Evolutionary conservation across 768 basidiomycete genomes (phyloP), one percentile per base, ranked within the genome.

Genomic region (Tephrocybe sp.): DNA sequence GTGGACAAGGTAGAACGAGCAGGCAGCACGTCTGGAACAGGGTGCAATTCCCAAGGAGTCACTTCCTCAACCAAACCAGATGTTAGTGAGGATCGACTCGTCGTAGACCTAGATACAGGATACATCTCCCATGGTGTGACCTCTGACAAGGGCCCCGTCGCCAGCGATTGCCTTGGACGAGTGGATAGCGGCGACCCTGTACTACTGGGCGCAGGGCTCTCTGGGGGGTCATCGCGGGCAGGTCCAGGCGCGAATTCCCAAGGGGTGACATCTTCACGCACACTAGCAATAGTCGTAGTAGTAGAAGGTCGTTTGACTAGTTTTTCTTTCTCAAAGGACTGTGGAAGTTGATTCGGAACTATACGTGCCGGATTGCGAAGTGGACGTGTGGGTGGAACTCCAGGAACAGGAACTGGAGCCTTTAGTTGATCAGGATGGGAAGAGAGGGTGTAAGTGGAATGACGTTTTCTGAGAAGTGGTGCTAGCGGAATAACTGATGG

Each of bases 171-270:
- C 33, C 57, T 49, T 6, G 58, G 34, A 30, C 53, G 55, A 16
- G 52, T 46, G 10, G 51, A 57, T 11, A 55, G 16, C 7, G 55
- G 48, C 39, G 57, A 53, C 48, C 56, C 45, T 34, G 38, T 48
- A 36, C 40, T 20, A 51, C 56, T 48, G 30, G 31, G 12, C 4
- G 36, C 40, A 40, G 47, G 20, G 26, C 46, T 50, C 11, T n/a
- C 39, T 16, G 31, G 43, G 30, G 16, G 33, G n/a, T 56, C 45
- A 39, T 51, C 50, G 19, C 43, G 10, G 16, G 52, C 40, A 13
- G 61, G 60, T 35, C 52, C 59, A 38, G 65, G 61, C 39, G 56
- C 61, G 14, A 73, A 61, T 57, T 73, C 71, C 72, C 67, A 69
- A 38, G 68, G 65, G 8, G 65, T 67, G 47, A 68, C 54, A 11